Conservation (phyloP, 768 basidiomycete species). For the Panaeolus papilionaceus region DNA sequence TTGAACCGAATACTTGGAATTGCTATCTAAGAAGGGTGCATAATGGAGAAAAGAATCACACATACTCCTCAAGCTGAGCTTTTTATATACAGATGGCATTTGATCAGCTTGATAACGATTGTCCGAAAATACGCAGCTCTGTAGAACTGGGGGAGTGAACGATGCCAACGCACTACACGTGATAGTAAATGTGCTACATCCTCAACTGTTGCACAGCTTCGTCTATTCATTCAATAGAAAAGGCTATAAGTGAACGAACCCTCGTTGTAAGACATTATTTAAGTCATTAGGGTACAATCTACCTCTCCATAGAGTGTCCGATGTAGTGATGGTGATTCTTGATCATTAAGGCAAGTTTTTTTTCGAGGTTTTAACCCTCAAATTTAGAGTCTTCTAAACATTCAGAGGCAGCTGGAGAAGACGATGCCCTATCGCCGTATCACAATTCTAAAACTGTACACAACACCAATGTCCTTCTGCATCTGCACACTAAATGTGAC, state of each 20-base stretch:
- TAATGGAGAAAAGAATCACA: constrained; percentile 9
- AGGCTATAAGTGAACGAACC: neutral
- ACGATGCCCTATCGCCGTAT: neutral
- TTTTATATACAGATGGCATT: neutral
- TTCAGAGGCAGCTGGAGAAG: neutral
- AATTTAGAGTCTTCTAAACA: neutral
- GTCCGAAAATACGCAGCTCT: constrained; percentile 8
- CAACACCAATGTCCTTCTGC: neutral
- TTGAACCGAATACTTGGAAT: neutral
- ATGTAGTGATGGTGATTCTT: neutral
- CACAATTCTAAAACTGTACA: neutral
- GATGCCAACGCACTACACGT: neutral
- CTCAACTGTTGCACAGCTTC: neutral
- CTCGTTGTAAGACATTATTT: constrained; percentile 1
- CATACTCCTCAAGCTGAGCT: neutral
- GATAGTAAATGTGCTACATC: neutral
- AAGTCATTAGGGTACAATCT: neutral
- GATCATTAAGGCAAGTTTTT: constrained; percentile 1
- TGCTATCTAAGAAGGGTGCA: constrained; percentile 2
- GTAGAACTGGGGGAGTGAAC: neutral
- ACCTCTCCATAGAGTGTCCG: neutral
- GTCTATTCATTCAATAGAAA: neutral
- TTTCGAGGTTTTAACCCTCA: constrained; percentile 7
- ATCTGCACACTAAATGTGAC: neutral
- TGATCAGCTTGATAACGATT: neutral